phyloP scores from a whole-genome alignment of 257 asterid genomes.

The Ballota nigra region DNA sequence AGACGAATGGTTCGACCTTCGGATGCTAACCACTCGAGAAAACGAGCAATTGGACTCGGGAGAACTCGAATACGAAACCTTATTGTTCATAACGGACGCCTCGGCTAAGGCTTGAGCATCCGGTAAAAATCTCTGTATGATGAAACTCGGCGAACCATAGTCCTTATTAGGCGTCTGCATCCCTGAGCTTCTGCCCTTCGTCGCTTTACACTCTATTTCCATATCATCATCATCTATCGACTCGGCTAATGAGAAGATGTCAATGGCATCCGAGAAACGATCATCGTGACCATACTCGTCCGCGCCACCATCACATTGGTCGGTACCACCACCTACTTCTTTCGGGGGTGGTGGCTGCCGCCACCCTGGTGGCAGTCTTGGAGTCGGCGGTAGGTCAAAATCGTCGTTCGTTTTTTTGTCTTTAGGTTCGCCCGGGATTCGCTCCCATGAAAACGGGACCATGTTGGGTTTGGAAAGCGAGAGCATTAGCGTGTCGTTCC shows the following conservation, averaged over 20 bases:
- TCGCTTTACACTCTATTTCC: slow-evolving; percentile 22
- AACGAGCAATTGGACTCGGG: slow-evolving; percentile 10
- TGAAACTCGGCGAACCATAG: slow-evolving; percentile 45
- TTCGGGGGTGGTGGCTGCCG: slow-evolving; percentile 28
- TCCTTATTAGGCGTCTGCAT: not conserved
- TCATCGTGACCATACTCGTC: slow-evolving; percentile 14
- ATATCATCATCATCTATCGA: slow-evolving; percentile 24
- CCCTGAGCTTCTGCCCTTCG: slow-evolving; percentile 18
- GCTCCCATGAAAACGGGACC: slow-evolving; percentile 85
- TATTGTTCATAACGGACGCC: slow-evolving; percentile 45
- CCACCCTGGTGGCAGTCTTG: slow-evolving; percentile 54
- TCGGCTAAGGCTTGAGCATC: slow-evolving; percentile 83
- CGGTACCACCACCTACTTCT: not conserved
- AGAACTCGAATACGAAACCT: slow-evolving; percentile 1
- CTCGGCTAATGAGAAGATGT: slow-evolving; percentile 63
- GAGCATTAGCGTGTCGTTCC: not conserved
- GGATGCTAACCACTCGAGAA: slow-evolving; percentile 36
- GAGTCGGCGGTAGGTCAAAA: slow-evolving; percentile 32
- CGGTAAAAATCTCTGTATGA: slow-evolving; percentile 68
- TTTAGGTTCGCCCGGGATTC: slow-evolving; percentile 73
- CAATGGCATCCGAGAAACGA: slow-evolving; percentile 46
- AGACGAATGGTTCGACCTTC: slow-evolving; percentile 29
- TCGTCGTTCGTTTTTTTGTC: slow-evolving; percentile 10
- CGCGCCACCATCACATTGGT: slow-evolving; percentile 15
- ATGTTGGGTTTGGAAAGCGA: slow-evolving; percentile 21